A percentile compares a stretch with the other conserved stretches of the same genome.
Evolutionary conservation across 192 early-diverging fungal species (phyloP).

Genomic region (Coemansia furcata): DNA sequence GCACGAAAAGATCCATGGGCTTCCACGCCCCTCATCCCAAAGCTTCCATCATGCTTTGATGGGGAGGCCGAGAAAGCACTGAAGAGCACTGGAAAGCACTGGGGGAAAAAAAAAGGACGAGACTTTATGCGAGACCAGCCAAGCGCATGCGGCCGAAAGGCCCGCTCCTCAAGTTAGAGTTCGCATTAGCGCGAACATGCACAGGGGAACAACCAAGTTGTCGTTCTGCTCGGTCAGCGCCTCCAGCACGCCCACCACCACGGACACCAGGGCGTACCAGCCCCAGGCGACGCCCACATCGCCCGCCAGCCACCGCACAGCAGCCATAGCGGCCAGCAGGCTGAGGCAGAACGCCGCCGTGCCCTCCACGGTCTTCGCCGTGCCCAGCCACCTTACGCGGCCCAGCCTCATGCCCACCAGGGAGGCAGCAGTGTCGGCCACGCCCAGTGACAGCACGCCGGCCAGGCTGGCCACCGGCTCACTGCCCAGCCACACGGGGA

Average conservation of each 20-base stretch:
- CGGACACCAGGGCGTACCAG: constrained; percentile 19
- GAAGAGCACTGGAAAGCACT: not conserved
- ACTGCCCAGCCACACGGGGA: constrained; percentile 83
- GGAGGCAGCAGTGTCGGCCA: constrained; percentile 90
- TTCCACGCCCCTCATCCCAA: constrained; percentile 7
- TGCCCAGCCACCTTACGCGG: constrained; percentile 67
- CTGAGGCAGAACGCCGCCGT: constrained; percentile 51
- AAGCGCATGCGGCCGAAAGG: too few species aligned
- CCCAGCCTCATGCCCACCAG: constrained; percentile 78
- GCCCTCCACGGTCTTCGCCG: constrained; percentile 85
- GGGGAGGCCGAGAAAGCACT: too few species aligned
- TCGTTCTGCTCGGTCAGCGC: constrained; percentile 93
- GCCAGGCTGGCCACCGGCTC: constrained; percentile 54
- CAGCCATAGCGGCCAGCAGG: constrained; percentile 8
- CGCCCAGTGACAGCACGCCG: constrained; percentile 84
- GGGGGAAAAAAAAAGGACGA: not conserved
- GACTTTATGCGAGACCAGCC: not conserved
- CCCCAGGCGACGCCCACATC: constrained; percentile 23
- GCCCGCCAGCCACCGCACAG: not conserved
- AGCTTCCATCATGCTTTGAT: not conserved
- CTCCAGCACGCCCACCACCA: constrained; percentile 67
- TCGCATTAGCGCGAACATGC: constrained; percentile 54
- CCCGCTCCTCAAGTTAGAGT: not conserved
- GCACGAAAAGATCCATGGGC: constrained; percentile 1
- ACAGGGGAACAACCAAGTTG: constrained; percentile 86